Evolutionary conservation across 306 rosid species (phyloP), one percentile per base, ranked within the genome.

Genomic region (Trifolium repens): DNA sequence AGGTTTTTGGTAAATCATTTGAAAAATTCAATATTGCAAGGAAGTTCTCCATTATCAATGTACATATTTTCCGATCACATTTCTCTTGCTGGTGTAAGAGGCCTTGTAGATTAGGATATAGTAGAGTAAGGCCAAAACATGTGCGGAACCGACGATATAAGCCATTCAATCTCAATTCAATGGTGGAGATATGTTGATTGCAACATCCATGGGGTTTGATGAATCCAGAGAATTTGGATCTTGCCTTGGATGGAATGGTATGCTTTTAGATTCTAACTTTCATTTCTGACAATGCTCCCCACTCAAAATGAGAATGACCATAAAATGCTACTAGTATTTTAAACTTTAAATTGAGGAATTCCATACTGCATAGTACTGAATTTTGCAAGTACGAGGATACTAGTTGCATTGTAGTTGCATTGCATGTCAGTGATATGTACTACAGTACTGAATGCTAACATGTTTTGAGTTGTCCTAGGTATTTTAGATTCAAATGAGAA

Each of bases 1-100:
- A 69, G 84, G 80, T 70, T 81, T 75, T 61, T 75, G 80, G 81
- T 81, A 75, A 75, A 69, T 52, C 77, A 30, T 27, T 40, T n/a
- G 67, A 60, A 52, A 30, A 17, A 52, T 32, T 75, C 26, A 60
- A 40, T 19, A 40, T 15, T 5, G 17, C 30, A 11, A 26, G 66
- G 40, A 24, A 58, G 67, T 58, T 59, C 37, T 72, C 11, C 4
- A 24, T 52, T 13, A 46, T 14, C 16, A 13, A 4, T 12, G 61
- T 9, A 9, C 61, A 19, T 55, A 55, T 9, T 55, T 55, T 55
- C 32, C 61, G 9, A 55, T 55, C 61, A 4, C 15, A 55, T 55
- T 55, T 55, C 34, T 54, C 14, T 24, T 54, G 22, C 13, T 17
- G 11, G 58, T 52, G 26, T 52, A 52, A 52, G 58, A 52, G 17